These are phyloP conservation scores for Juglanconis oblonga DNA, from an alignment of 2,329 filamentous ascomycete species.

Conservation along the genomic window DNA sequence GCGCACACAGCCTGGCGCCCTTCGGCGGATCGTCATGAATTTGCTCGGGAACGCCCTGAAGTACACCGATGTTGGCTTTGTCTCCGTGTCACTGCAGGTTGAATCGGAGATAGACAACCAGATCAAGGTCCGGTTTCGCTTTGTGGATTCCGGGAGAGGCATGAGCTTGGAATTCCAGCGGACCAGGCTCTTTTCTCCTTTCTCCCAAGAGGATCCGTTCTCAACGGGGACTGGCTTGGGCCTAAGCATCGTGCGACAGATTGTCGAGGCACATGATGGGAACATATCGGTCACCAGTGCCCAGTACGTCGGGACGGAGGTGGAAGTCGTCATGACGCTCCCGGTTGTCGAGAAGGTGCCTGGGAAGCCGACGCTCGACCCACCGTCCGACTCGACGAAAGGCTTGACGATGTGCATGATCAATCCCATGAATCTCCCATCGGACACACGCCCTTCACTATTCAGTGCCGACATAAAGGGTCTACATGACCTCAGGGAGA, in stretches of 20 bases:
- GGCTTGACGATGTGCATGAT: neutral
- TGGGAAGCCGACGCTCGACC: neutral
- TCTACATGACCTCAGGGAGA: conserved; percentile 25
- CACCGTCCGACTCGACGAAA: neutral
- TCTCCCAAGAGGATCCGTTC: conserved; percentile 61
- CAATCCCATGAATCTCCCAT: neutral
- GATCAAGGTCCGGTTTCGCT: conserved; percentile 30
- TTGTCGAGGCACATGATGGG: conserved; percentile 57
- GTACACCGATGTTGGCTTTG: conserved; percentile 37
- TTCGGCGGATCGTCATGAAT: conserved; percentile 52
- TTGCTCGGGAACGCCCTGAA: conserved; percentile 52
- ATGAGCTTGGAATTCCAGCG: conserved; percentile 62
- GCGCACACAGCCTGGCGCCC: conserved; percentile 46
- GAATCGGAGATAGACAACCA: neutral
- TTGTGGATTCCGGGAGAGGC: conserved; percentile 64
- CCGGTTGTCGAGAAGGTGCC: neutral
- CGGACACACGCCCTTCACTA: neutral
- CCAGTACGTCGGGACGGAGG: conserved; percentile 29
- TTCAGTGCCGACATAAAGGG: conserved; percentile 15
- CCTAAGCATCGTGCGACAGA: conserved; percentile 59
- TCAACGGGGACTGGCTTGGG: conserved; percentile 62
- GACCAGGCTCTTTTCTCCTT: conserved; percentile 59
- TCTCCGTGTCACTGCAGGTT: conserved; percentile 17
- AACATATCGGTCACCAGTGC: conserved; percentile 54
- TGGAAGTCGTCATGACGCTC: conserved; percentile 16